Evolutionary conservation across 2,329 filamentous ascomycete genomes (phyloP).

Genomic region (Colletotrichum noveboracense): DNA sequence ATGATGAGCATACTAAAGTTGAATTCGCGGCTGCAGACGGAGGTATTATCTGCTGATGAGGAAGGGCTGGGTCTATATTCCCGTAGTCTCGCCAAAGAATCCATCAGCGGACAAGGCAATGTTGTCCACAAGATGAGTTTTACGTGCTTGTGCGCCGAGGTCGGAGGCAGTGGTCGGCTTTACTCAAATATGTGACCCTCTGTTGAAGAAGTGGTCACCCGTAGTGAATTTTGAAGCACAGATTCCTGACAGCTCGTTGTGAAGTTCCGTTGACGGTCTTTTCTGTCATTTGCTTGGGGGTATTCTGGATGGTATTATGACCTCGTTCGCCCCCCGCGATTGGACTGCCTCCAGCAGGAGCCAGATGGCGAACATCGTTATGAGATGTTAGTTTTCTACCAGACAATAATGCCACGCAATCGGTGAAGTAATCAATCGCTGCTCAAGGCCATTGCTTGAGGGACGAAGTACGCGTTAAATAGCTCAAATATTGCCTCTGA

Average conservation of each 20-base stretch:
- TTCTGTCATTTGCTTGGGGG: neutral
- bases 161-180: neutral
- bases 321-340: neutral
- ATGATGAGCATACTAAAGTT: neutral
- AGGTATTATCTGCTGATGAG: neutral
- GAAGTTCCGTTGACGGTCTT: no score
- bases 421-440: accelerated
- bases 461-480: no score
- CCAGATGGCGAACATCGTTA: accelerated
- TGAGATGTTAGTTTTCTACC: neutral
- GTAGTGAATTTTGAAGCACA: neutral
- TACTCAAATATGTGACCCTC: neutral
- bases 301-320: neutral
- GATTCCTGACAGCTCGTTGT: accelerated
- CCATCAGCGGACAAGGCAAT: neutral
- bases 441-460: no score
- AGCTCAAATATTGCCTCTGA: no score
- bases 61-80: neutral
- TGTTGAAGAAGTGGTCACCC: neutral
- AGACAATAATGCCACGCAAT: neutral
- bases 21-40: neutral
- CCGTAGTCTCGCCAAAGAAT: neutral
- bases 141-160: neutral
- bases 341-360: neutral
- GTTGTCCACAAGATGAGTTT: no score